Evolutionary conservation across 495 filamentous ascomycete species (phyloP).

Genomic region (Bacidia gigantensis): DNA sequence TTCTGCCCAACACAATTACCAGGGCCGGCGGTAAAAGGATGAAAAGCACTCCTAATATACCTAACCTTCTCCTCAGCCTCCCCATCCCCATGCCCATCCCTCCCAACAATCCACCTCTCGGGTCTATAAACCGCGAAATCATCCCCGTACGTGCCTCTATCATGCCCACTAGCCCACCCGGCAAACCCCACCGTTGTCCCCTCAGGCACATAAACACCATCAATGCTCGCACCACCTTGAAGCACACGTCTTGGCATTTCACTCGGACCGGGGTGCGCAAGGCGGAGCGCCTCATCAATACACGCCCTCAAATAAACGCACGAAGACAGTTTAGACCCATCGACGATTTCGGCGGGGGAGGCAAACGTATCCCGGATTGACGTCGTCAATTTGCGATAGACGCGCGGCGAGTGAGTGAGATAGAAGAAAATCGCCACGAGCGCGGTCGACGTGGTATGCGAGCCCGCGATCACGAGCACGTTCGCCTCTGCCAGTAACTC

Average conservation of each 20-base stretch:
- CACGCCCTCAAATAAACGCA: constrained; percentile 41
- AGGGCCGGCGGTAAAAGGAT: constrained; percentile 43
- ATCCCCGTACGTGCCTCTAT: constrained; percentile 31
- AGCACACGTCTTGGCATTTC: constrained; percentile 49
- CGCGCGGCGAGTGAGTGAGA: constrained; percentile 40
- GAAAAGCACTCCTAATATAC: constrained; percentile 33
- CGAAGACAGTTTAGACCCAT: constrained; percentile 28
- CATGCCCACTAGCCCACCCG: constrained; percentile 43
- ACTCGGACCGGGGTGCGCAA: constrained; percentile 51
- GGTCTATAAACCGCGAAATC: constrained; percentile 36
- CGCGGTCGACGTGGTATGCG: constrained; percentile 51
- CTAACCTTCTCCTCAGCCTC: neutral
- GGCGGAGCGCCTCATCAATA: constrained; percentile 60
- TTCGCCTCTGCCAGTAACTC: constrained; percentile 16
- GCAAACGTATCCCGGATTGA: constrained; percentile 38
- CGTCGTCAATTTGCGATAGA: constrained; percentile 23
- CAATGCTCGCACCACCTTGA: constrained; percentile 43
- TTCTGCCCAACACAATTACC: constrained; percentile 46
- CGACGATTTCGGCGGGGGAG: constrained; percentile 38
- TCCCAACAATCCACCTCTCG: constrained; percentile 38
- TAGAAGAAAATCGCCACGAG: constrained; percentile 54
- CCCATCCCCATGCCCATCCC: constrained; percentile 6
- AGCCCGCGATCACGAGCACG: constrained; percentile 31
- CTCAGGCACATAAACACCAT: constrained; percentile 37
- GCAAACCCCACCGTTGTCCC: constrained; percentile 41